Base-by-base conservation (phyloP, 768 basidiomycete species). In the Dioszegia crocea region DNA sequence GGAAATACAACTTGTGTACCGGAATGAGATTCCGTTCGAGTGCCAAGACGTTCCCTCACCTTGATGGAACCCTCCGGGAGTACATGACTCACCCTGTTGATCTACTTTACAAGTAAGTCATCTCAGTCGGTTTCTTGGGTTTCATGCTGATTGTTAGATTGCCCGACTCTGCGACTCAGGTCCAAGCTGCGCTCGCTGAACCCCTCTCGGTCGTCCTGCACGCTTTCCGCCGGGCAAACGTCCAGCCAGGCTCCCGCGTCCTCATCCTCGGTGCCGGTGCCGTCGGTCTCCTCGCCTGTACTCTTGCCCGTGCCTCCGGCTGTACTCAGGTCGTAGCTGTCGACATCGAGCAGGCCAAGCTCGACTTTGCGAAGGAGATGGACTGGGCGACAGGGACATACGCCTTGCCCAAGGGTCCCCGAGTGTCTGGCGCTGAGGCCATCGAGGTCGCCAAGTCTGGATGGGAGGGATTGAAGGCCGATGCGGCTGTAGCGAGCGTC, bases 1-100 rank as follows among this genome's bases (percentile, higher is more conserved):
- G 88, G 14, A 84, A 90, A 21, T 98, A 97, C 80, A 97, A 98
- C 80, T 84, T 98, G 59, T 98, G 93, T 82, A 85, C 86, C 61
- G 80, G 81, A 65, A 85, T 98, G 85, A 84, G 88, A 65, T 98
- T 97, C 80, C 88, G 88, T 65, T 86, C 85, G 62, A 88, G 86
- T 59, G 93, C 93, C 43, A 88, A 92, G 73, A 88, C 88, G 24
- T 91, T 87, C 77, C 93, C 93, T 51, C 93, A 98, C 73, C 81
- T 86, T 27, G 93, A 98, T 67, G 93, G 93, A 8, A 94, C 91
- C 11, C 83, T 98, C 30, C 89, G 91, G 76, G 83, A 84, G 49
- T 80, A 82, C 63, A 88, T 97, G 83, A 91, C 89, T 77, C 92
- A 94, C 77, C 93, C 91, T 17, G 86, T 84, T 0, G 82, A 86